These are phyloP conservation scores for Aspergillus neotritici DNA, from an alignment of 2,329 filamentous ascomycete species.

Conservation along the genomic window DNA sequence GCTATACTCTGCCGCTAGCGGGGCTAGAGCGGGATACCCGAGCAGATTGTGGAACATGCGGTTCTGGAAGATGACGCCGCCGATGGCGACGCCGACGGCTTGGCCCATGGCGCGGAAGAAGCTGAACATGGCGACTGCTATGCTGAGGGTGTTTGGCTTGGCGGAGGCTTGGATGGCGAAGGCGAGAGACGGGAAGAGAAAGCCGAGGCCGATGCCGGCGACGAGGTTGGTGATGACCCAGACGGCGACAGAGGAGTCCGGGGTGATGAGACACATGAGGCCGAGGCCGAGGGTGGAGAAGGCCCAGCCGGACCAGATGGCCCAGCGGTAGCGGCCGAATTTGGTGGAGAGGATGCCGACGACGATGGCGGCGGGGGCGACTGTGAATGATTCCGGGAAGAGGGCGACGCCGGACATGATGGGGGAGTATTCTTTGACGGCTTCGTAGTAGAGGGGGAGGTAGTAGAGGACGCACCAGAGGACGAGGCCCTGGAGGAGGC, in stretches of 20 bases:
- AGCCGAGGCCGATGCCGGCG: conserved; percentile 56
- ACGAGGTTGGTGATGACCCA: conserved; percentile 60
- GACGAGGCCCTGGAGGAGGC: conserved; percentile 26
- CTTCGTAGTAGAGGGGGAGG: conserved; percentile 27
- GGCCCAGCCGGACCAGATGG: conserved; percentile 58
- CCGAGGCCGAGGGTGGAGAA: conserved; percentile 56
- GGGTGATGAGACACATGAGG: conserved; percentile 31
- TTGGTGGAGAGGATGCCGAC: conserved; percentile 38
- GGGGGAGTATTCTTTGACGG: conserved; percentile 17
- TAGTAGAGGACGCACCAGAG: conserved; percentile 24
- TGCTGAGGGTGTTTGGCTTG: conserved; percentile 52
- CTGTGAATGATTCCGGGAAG: conserved; percentile 12
- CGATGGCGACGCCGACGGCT: conserved; percentile 59
- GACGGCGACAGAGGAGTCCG: conserved; percentile 45
- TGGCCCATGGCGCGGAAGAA: conserved; percentile 64
- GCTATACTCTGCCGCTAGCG: conserved; percentile 46
- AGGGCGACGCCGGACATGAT: conserved; percentile 8
- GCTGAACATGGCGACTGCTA: conserved; percentile 59
- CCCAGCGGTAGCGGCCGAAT: conserved; percentile 56
- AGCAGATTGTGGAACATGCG: conserved; percentile 50
- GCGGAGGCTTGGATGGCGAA: conserved; percentile 60
- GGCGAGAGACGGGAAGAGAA: conserved; percentile 60
- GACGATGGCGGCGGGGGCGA: conserved; percentile 8
- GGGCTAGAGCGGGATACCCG: conserved; percentile 45
- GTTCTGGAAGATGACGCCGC: conserved; percentile 66